Evolutionary conservation across 495 filamentous ascomycete genomes (phyloP).

Genomic region (Aspergillus ostianus): DNA sequence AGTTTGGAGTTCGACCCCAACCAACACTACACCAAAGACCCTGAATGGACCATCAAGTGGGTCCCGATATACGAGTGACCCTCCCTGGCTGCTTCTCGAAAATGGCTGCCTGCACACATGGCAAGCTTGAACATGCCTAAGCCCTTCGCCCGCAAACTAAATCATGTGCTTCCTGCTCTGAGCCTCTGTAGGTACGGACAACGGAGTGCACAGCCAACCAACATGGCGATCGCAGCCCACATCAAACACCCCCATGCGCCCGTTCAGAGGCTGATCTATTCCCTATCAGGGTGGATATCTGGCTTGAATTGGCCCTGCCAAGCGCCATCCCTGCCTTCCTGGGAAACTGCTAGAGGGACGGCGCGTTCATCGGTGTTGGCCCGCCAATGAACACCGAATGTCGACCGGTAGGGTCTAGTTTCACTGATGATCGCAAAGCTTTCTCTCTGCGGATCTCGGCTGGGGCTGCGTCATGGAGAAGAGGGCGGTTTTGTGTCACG

Average conservation of each 20-base stretch:
- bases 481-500: background rate
- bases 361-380: no score
- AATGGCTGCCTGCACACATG: no score
- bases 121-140: no score
- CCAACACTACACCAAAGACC: no score
- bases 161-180: no score
- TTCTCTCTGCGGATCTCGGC: background rate
- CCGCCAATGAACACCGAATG: background rate
- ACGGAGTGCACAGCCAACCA: background rate
- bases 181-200: no score
- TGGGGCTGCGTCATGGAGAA: background rate
- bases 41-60: no score
- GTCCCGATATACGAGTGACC: no score
- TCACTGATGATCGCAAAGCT: background rate
- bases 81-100: no score
- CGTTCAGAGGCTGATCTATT: background rate
- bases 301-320: background rate
- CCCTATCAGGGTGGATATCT: background rate
- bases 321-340: background rate
- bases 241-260: no score
- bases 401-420: background rate
- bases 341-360: background rate
- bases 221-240: background rate
- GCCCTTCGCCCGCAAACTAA: background rate
- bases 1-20: no score